Evolutionary conservation across 2,329 filamentous ascomycete species (phyloP), one percentile per base, ranked within the genome.

Genomic region (Botrytis tulipae): DNA sequence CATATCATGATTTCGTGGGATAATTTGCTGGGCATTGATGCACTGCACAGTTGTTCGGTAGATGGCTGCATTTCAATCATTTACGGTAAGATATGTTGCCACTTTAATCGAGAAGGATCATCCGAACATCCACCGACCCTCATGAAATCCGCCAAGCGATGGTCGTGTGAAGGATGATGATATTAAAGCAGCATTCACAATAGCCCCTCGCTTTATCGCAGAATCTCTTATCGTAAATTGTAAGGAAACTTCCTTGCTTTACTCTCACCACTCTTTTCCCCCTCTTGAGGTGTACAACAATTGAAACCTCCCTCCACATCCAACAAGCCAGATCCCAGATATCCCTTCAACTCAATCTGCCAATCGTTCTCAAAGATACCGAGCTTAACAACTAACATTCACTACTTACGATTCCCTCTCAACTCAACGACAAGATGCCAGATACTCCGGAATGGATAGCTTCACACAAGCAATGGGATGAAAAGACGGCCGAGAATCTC

Each of bases 401-500:
- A 29, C 5, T 42, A 25, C 9, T 20, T 14, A 16, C 40, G 10
- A n/a, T 12, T 65, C n/a, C 14, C 51, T 61, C n/a, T 42, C 46
- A 29, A 18, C 29, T 37, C 32, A 48, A 57, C 65, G 35, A 18
- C 54, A 68, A 71, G 10, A 71, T 71, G 70, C 37, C 70, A 68
- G 46, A 42, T 32, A 67, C 70, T 22, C 70, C 70, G 68, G 70
- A 68, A 29, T 72, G 70, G 70, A 37, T 72, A 68, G 61, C 70
- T 35, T 57, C 62, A 22, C 70, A 72, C 40, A 72, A 72, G 51
- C 46, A 68, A 40, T 65, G 73, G 32, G 73, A 74, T 59, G 79
- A 83, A 73, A 82, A 93, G 77, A 94, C 91, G 37, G 82, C 87
- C 76, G 88, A 91, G 69, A 86, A 88, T 76, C 87, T 97, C 73